phyloP scores from a whole-genome alignment of 1,139 yeast species.

The Ogataea hybrid region DNA sequence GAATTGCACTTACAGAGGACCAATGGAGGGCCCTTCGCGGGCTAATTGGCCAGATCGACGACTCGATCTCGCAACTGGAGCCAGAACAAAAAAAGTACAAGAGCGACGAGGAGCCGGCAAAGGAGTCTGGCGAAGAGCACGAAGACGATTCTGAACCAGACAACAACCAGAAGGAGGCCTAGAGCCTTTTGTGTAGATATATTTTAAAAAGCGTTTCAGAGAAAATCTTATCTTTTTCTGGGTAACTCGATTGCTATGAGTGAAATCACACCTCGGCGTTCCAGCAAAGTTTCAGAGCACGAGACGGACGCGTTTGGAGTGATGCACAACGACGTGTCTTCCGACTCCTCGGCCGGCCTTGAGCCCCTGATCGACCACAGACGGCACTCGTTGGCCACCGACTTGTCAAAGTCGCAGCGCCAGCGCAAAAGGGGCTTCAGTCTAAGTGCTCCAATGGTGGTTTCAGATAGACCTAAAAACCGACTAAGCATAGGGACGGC shows the following conservation, averaged over 20 bases:
- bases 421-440: slow-evolving; percentile 2
- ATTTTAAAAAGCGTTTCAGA: background rate
- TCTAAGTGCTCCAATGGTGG: slow-evolving; percentile 8
- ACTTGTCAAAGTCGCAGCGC: background rate
- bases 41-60: slow-evolving; percentile 53
- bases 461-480: slow-evolving; percentile 5
- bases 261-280: slow-evolving; percentile 1
- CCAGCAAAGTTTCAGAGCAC: slow-evolving; percentile 17
- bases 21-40: slow-evolving; percentile 59
- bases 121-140: background rate
- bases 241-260: slow-evolving; percentile 5
- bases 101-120: slow-evolving; percentile 2
- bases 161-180: background rate
- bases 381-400: slow-evolving; percentile 5
- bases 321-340: slow-evolving; percentile 25
- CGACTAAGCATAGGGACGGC: slow-evolving; percentile 2
- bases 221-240: slow-evolving; percentile 2
- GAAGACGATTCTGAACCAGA: background rate
- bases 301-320: slow-evolving; percentile 32
- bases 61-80: slow-evolving; percentile 53
- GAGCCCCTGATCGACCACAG: slow-evolving; percentile 30
- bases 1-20: slow-evolving; percentile 74
- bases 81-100: slow-evolving; percentile 24
- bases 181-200: background rate
- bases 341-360: slow-evolving; percentile 18